A percentile compares a stretch with the other conserved stretches of the same genome.
phyloP scores from a whole-genome alignment of 169 alveolate species.

The Cyclospora cayetanensis region DNA sequence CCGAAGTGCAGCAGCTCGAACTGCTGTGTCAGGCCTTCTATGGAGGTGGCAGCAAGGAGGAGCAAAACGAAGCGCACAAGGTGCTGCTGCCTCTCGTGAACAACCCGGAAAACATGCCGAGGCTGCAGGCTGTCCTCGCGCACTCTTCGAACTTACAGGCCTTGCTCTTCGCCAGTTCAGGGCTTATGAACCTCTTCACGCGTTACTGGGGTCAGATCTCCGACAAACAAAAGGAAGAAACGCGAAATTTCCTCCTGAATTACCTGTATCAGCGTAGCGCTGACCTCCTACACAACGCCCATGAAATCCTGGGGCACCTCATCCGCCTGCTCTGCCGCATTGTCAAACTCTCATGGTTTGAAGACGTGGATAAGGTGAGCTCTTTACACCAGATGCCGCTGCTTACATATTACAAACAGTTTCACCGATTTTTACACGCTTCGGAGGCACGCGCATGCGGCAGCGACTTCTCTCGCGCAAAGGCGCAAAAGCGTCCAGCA shows the following conservation, averaged over 20 bases:
- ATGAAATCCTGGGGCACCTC: slow-evolving; percentile 89
- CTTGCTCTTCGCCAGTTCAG: slow-evolving; percentile 81
- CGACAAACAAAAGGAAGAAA: slow-evolving; percentile 88
- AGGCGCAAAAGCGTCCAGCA: too few relatives aligned
- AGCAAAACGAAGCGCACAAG: slow-evolving; percentile 92
- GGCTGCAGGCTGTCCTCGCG: slow-evolving; percentile 80
- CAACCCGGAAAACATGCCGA: slow-evolving; percentile 75
- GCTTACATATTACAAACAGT: too few relatives aligned
- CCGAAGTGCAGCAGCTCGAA: slow-evolving; percentile 76
- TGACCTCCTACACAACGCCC: slow-evolving; percentile 89
- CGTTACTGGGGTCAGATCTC: slow-evolving; percentile 88
- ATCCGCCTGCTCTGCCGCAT: slow-evolving; percentile 89
- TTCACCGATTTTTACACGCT: too few relatives aligned
- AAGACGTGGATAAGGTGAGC: slow-evolving; percentile 70
- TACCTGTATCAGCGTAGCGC: slow-evolving; percentile 92
- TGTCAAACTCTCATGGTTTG: slow-evolving; percentile 92
- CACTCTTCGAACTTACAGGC: slow-evolving; percentile 80
- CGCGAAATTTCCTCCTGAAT: slow-evolving; percentile 87
- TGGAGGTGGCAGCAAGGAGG: slow-evolving; percentile 71
- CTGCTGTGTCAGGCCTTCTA: slow-evolving; percentile 76
- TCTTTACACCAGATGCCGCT: too few relatives aligned
- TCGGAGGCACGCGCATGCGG: too few relatives aligned
- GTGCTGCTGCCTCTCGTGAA: slow-evolving; percentile 90
- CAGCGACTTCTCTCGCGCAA: too few relatives aligned
- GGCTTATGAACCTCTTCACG: slow-evolving; percentile 80